Percentiles rank a stretch among this genome's conserved stretches.
These are phyloP conservation scores for Fonsecaea monophora DNA, from an alignment of 2,329 filamentous ascomycete species.

Conservation along the genomic window DNA sequence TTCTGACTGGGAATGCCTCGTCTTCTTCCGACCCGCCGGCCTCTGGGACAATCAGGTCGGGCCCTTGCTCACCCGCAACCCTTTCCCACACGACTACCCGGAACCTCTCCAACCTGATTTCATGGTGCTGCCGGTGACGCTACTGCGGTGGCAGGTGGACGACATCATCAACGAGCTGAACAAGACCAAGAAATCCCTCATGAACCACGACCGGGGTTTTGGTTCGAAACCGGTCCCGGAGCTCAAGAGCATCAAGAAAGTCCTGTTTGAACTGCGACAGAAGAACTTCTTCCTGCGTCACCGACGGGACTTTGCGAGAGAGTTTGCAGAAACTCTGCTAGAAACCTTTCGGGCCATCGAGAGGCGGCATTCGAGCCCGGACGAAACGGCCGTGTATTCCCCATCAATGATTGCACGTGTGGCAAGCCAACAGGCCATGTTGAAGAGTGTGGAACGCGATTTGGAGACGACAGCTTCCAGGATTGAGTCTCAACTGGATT, in stretches of 20 bases:
- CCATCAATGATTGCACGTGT: no score
- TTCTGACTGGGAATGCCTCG: slow-evolving; percentile 9
- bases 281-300: no score
- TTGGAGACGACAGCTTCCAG: no score
- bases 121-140: slow-evolving; percentile 2
- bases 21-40: neutral
- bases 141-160: slow-evolving; percentile 1
- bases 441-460: no score
- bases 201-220: neutral
- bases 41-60: no score
- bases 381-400: no score
- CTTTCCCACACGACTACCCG: slow-evolving; percentile 9
- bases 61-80: neutral
- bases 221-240: neutral
- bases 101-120: neutral
- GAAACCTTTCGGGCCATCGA: no score
- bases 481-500: no score
- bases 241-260: slow-evolving; percentile 1
- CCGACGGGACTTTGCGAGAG: no score
- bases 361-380: no score
- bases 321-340: no score
- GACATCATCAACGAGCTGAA: neutral
- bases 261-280: neutral
- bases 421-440: no score
- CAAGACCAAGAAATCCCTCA: neutral